phyloP scores from a whole-genome alignment of 306 rosid species.

The Canavalia gladiata region DNA sequence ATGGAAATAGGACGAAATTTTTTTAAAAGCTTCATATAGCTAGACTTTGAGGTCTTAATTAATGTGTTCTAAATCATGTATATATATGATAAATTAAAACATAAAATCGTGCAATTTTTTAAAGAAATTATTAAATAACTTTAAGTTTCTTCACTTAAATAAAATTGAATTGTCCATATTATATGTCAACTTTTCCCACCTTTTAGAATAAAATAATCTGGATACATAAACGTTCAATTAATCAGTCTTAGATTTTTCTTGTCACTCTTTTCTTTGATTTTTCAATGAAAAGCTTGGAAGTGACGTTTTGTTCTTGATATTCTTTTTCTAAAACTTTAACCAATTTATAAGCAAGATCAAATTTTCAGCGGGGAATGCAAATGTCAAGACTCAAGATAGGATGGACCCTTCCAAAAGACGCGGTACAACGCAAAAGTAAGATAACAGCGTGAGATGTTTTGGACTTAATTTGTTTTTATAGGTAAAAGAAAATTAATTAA shows the following conservation, averaged over 20 bases:
- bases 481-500: not conserved
- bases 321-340: slow-evolving; percentile 47
- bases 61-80: not conserved
- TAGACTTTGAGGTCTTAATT: not conserved
- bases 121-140: not conserved
- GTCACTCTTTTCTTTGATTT: not conserved
- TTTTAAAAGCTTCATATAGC: too few species aligned
- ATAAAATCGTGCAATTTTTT: not conserved
- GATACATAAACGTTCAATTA: not conserved
- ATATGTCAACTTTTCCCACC: not conserved
- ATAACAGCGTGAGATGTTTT: slow-evolving; percentile 35
- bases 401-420: slow-evolving; percentile 42
- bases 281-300: slow-evolving; percentile 39
- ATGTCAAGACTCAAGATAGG: slow-evolving; percentile 20
- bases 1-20: not conserved
- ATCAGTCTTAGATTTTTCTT: not conserved
- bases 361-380: slow-evolving; percentile 43
- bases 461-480: not conserved
- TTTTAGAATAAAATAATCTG: too few species aligned
- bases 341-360: slow-evolving; percentile 48
- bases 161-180: not conserved
- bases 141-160: not conserved
- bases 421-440: slow-evolving; percentile 38
- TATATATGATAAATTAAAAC: not conserved
- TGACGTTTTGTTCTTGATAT: slow-evolving; percentile 39